Evolutionary conservation across 2,329 filamentous ascomycete genomes (phyloP).

Genomic region (Cordyceps farinosa): DNA sequence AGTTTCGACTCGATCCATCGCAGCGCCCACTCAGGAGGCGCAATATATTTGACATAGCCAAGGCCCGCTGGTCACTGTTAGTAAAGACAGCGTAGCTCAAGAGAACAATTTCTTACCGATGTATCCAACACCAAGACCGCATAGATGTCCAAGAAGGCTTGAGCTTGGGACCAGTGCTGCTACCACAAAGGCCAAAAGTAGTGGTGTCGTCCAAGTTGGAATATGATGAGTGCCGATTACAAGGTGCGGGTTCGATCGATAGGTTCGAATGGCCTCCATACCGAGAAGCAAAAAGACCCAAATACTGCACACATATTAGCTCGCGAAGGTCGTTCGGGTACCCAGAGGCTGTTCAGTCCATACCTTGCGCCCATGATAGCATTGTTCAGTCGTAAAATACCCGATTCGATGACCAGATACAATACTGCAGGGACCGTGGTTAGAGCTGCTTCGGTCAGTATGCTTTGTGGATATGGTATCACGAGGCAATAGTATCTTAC

Average conservation of each 20-base stretch:
- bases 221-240: conserved; percentile 62
- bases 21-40: conserved; percentile 82
- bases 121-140: conserved; percentile 81
- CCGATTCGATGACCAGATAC: conserved; percentile 76
- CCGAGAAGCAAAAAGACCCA: conserved; percentile 90
- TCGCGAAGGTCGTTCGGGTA: background rate
- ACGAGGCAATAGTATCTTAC: conserved; percentile 54
- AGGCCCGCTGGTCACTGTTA: conserved; percentile 60
- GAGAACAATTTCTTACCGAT: conserved; percentile 57
- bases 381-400: conserved; percentile 67
- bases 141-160: conserved; percentile 82
- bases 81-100: background rate
- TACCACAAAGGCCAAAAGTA: conserved; percentile 72
- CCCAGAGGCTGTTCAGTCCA: background rate
- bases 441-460: conserved; percentile 51
- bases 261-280: conserved; percentile 82
- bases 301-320: conserved; percentile 53
- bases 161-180: conserved; percentile 75
- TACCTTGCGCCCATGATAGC: conserved; percentile 80
- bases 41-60: conserved; percentile 84
- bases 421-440: conserved; percentile 77
- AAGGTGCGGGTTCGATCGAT: conserved; percentile 75
- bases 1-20: conserved; percentile 86
- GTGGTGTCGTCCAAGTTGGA: conserved; percentile 86
- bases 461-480: too few relatives aligned